phyloP scores from a whole-genome alignment of 495 filamentous ascomycete genomes.

The Hypoxylon intermedium region DNA sequence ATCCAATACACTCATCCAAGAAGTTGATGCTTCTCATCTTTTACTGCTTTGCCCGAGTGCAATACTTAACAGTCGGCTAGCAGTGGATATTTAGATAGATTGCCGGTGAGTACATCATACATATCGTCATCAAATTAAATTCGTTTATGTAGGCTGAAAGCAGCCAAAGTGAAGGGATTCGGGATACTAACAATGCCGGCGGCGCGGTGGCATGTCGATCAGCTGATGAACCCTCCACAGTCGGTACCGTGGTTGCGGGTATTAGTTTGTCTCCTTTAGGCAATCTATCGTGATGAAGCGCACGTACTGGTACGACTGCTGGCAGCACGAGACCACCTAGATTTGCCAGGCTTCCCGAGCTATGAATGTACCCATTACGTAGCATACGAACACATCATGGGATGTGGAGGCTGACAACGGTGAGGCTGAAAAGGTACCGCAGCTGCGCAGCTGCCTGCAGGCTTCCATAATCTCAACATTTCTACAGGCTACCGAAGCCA shows the following conservation, averaged over 20 bases:
- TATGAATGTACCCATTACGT: slow-evolving; percentile 16
- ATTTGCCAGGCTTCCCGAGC: slow-evolving; percentile 11
- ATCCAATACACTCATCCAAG: no score
- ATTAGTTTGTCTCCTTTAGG: slow-evolving; percentile 18
- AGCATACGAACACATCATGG: slow-evolving; percentile 10
- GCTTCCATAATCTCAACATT: slow-evolving; percentile 1
- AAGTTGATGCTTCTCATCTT: no score
- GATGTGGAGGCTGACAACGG: slow-evolving; percentile 12
- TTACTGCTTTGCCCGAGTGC: no score
- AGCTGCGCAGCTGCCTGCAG: slow-evolving; percentile 2
- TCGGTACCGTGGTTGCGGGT: slow-evolving; percentile 11
- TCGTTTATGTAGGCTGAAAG: slow-evolving; percentile 2
- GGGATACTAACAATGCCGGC: slow-evolving; percentile 10
- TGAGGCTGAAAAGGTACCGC: slow-evolving; percentile 30
- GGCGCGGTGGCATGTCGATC: slow-evolving; percentile 30
- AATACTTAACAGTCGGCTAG: no score
- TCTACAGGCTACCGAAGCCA: slow-evolving; percentile 1
- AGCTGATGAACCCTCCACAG: slow-evolving; percentile 24
- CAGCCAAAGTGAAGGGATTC: slow-evolving; percentile 3
- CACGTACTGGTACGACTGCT: slow-evolving; percentile 7
- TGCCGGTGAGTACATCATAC: slow-evolving; percentile 10
- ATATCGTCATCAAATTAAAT: slow-evolving; percentile 19
- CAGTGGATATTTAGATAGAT: slow-evolving; percentile 5
- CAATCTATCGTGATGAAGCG: slow-evolving; percentile 15
- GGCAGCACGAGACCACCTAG: slow-evolving; percentile 20